phyloP scores from a whole-genome alignment of 495 filamentous ascomycete genomes.

The Penicillium paxilli region DNA sequence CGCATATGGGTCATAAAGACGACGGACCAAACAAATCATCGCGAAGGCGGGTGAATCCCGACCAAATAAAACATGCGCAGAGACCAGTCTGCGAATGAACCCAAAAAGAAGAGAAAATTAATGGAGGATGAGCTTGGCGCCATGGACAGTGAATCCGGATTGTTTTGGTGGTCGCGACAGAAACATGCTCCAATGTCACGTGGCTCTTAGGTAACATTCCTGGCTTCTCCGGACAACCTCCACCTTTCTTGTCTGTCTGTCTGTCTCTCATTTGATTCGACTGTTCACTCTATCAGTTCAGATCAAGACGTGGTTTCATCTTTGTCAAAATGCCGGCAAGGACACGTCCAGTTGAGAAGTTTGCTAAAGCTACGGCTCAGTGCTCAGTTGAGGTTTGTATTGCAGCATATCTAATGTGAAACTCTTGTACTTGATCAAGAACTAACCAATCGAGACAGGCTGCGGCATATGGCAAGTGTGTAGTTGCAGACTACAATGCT shows the following conservation, averaged over 20 bases:
- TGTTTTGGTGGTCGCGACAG: constrained; percentile 33
- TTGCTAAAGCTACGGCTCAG: constrained; percentile 78
- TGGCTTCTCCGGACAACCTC: neutral
- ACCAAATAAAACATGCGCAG: constrained; percentile 12
- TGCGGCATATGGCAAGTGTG: constrained; percentile 86
- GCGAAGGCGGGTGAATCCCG: constrained; percentile 25
- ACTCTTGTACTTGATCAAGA: neutral
- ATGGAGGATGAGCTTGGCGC: neutral
- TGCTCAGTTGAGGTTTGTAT: constrained; percentile 75
- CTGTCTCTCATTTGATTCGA: neutral
- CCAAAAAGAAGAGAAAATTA: constrained; percentile 7
- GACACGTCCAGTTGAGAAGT: constrained; percentile 79
- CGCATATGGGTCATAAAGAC: constrained; percentile 54
- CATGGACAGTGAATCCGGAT: constrained; percentile 9
- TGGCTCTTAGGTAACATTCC: constrained; percentile 26
- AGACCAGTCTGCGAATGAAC: constrained; percentile 18
- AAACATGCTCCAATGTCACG: constrained; percentile 27
- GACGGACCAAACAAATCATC: constrained; percentile 45
- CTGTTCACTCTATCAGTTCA: neutral
- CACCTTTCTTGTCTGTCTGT: no score
- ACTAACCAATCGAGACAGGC: constrained; percentile 52
- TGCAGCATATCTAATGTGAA: no score
- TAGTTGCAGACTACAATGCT: constrained; percentile 86
- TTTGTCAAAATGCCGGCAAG: constrained; percentile 31
- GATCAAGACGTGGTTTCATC: neutral